Evolutionary conservation across 352 stramenopile genomes (phyloP).

Genomic region (Globisporangium lucens): DNA sequence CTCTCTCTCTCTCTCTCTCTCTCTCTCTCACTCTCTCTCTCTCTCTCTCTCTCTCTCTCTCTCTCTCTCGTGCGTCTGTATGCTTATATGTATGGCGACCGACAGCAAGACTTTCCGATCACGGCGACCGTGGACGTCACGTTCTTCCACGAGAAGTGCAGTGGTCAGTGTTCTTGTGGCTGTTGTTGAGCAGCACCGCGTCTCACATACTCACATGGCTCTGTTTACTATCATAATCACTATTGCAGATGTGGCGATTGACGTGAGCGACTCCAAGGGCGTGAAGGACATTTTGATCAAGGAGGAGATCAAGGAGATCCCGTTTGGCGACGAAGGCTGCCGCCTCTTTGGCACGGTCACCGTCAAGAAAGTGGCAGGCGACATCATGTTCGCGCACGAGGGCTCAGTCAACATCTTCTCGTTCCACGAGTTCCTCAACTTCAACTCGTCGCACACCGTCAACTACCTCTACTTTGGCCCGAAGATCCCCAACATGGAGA

Average conservation of each 20-base stretch:
- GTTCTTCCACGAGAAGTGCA: slow-evolving; percentile 79
- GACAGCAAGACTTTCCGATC: slow-evolving; percentile 80
- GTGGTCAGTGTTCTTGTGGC: slow-evolving; percentile 27
- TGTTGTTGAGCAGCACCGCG: not conserved
- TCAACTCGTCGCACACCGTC: slow-evolving; percentile 85
- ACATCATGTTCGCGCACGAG: slow-evolving; percentile 84
- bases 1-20: slow-evolving; percentile 4
- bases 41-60: slow-evolving; percentile 3
- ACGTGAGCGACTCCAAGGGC: slow-evolving; percentile 84
- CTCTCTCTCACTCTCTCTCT: slow-evolving; percentile 6
- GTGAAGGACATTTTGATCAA: slow-evolving; percentile 81
- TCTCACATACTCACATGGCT: not conserved
- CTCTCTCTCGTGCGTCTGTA: not conserved
- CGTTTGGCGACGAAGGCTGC: slow-evolving; percentile 66
- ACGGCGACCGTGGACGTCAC: slow-evolving; percentile 78
- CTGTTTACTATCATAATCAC: not conserved
- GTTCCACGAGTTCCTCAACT: slow-evolving; percentile 87
- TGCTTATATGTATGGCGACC: not conserved
- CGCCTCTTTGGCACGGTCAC: slow-evolving; percentile 65
- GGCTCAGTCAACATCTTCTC: slow-evolving; percentile 85
- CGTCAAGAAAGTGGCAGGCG: slow-evolving; percentile 79
- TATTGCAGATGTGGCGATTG: slow-evolving; percentile 65
- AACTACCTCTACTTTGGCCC: slow-evolving; percentile 79
- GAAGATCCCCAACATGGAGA: slow-evolving; percentile 82
- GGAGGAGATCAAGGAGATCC: slow-evolving; percentile 57